Percentiles rank a stretch among this genome's conserved stretches.
phyloP scores from a whole-genome alignment of 2,329 filamentous ascomycete genomes.

The Neoascochyta sp. region DNA sequence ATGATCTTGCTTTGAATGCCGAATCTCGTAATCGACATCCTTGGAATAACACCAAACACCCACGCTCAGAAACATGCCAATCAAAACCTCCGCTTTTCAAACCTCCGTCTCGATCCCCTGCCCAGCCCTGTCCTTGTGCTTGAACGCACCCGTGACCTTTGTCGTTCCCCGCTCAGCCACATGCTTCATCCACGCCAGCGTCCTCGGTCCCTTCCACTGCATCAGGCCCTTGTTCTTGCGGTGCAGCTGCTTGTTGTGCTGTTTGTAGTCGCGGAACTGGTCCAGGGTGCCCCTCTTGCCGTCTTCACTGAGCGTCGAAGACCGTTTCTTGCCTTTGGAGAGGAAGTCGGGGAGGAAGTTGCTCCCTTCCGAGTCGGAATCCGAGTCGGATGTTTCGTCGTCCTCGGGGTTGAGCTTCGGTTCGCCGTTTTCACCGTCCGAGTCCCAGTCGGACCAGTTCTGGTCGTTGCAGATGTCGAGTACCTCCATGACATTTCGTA shows the following conservation, averaged over 20 bases:
- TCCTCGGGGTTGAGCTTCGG: slow-evolving; percentile 31
- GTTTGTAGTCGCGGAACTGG: slow-evolving; percentile 54
- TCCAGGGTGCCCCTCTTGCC: slow-evolving; percentile 48
- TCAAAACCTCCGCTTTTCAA: slow-evolving; percentile 29
- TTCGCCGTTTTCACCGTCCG: slow-evolving; percentile 16
- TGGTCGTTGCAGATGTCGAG: slow-evolving; percentile 60
- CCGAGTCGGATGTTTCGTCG: slow-evolving; percentile 26
- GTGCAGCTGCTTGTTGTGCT: slow-evolving; percentile 27
- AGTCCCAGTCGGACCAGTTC: slow-evolving; percentile 40
- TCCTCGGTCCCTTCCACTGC: slow-evolving; percentile 65
- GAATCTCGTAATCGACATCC: too few relatives aligned
- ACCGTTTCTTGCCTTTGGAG: slow-evolving; percentile 18
- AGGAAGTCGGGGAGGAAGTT: slow-evolving; percentile 25
- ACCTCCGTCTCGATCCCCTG: slow-evolving; percentile 66
- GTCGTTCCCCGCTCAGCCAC: slow-evolving; percentile 52
- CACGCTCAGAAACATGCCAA: background rate
- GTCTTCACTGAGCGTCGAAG: slow-evolving; percentile 25
- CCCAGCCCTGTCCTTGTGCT: slow-evolving; percentile 53
- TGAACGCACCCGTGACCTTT: slow-evolving; percentile 48
- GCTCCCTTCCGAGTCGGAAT: slow-evolving; percentile 9
- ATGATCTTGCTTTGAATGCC: too few relatives aligned
- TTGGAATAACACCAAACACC: background rate
- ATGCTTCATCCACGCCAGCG: slow-evolving; percentile 56
- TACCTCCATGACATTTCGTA: slow-evolving; percentile 61
- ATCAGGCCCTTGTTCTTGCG: slow-evolving; percentile 64